A percentile compares a stretch with the other conserved stretches of the same genome.
phyloP scores from a whole-genome alignment of 2,329 filamentous ascomycete genomes.

The Colletotrichum sansevieriae region DNA sequence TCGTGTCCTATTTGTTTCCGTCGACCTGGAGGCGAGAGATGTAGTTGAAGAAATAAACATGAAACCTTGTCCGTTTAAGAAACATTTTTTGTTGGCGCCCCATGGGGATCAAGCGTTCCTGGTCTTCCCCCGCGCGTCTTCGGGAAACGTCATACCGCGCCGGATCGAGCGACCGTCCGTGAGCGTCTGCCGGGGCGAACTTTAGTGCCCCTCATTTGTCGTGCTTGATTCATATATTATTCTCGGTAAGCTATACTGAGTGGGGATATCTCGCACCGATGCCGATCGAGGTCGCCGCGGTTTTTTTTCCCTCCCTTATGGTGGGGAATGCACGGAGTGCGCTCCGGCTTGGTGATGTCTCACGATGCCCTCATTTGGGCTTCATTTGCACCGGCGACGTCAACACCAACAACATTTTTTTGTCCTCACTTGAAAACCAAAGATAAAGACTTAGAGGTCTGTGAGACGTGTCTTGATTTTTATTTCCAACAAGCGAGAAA shows the following conservation, averaged over 20 bases:
- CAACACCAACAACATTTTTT: too few species aligned
- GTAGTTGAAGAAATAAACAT: conserved; percentile 15
- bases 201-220: not conserved
- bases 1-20: not conserved
- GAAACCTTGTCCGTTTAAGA: conserved; percentile 16
- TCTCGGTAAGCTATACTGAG: conserved; percentile 1
- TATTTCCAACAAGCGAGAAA: too few species aligned
- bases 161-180: conserved; percentile 3
- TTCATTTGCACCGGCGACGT: too few species aligned
- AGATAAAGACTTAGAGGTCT: too few species aligned
- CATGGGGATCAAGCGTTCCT: conserved; percentile 19
- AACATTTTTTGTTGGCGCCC: not conserved
- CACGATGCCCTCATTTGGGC: too few species aligned
- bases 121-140: not conserved
- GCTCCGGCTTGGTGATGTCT: not conserved
- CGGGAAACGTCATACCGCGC: conserved; percentile 14
- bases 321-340: not conserved
- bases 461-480: too few species aligned
- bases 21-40: not conserved
- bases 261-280: not conserved
- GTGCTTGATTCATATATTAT: not conserved
- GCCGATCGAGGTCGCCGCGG: conserved; percentile 1
- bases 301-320: not conserved
- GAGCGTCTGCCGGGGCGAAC: conserved; percentile 9
- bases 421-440: too few species aligned